Conservation (phyloP, 1,284 basidiomycete genomes). For the Moesziomyces sp. region DNA sequence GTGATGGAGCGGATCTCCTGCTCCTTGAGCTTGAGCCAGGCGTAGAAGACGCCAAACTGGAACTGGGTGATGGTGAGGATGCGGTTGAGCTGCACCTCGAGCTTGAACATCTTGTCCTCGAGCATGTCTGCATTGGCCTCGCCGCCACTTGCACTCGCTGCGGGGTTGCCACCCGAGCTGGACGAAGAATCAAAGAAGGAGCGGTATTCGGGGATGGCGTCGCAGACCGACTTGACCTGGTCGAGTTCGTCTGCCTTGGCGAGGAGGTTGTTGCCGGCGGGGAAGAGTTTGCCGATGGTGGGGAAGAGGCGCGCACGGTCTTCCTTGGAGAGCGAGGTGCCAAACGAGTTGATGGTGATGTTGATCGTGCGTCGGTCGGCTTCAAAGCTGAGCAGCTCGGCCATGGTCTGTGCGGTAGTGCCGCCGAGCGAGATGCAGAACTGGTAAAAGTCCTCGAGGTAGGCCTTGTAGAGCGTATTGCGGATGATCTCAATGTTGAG, state of each 20-base stretch:
- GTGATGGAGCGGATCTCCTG: conserved; percentile 97
- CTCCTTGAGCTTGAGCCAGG: conserved; percentile 80
- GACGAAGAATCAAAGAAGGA: conserved; percentile 78
- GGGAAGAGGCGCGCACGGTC: conserved; percentile 96
- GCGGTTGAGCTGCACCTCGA: conserved; percentile 78
- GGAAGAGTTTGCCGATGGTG: conserved; percentile 89
- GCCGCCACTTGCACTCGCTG: conserved; percentile 16
- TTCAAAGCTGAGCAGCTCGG: conserved; percentile 89
- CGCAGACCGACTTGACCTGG: conserved; percentile 87
- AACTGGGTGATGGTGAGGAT: conserved; percentile 66
- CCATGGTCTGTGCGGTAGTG: conserved; percentile 53
- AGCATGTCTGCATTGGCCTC: conserved; percentile 73
- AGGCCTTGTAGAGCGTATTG: conserved; percentile 99
- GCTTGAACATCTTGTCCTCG: conserved; percentile 95
- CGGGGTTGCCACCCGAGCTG: conserved; percentile 1
- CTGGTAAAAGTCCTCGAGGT: conserved; percentile 94
- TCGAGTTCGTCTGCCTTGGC: conserved; percentile 96
- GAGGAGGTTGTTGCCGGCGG: conserved; percentile 92
- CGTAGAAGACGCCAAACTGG: conserved; percentile 65
- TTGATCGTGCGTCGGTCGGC: conserved; percentile 96
- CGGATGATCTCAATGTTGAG: conserved; percentile 99
- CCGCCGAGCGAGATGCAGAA: conserved; percentile 83
- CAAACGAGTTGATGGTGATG: conserved; percentile 99
- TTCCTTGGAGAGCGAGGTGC: conserved; percentile 93
- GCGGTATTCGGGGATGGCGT: conserved; percentile 88